Evolutionary conservation across 305 asterid species (phyloP).

Genomic region (Rubia peregrina): DNA sequence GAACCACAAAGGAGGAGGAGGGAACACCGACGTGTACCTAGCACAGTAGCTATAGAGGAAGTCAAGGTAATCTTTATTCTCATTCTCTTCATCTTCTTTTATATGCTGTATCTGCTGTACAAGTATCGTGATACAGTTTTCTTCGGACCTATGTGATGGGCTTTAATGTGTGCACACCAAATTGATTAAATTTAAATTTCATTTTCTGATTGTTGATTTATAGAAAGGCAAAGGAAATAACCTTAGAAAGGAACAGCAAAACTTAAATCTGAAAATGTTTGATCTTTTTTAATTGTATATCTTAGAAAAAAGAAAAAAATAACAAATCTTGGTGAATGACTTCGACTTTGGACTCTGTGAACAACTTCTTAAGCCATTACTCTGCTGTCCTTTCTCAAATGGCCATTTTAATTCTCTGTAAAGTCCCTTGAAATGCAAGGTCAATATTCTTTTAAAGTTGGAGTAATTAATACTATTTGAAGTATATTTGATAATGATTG

Average conservation of each 20-base stretch:
- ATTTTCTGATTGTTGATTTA: background rate
- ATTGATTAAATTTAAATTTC: background rate
- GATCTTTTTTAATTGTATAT: background rate
- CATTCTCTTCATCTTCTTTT: slow-evolving; percentile 1
- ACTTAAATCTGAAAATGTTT: background rate
- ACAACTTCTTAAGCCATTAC: background rate
- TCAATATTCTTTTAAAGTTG: background rate
- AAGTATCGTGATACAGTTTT: background rate
- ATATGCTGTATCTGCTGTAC: background rate
- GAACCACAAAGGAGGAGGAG: slow-evolving; percentile 81
- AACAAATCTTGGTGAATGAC: background rate
- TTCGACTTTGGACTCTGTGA: background rate
- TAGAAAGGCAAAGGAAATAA: background rate
- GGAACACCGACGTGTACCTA: slow-evolving; percentile 99
- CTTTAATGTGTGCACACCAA: background rate
- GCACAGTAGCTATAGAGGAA: slow-evolving; percentile 99
- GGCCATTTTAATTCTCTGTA: background rate
- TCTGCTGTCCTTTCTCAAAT: background rate
- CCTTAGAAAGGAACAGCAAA: background rate
- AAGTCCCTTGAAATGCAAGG: background rate
- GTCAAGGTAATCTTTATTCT: slow-evolving; percentile 62
- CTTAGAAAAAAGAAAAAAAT: background rate
- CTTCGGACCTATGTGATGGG: background rate
- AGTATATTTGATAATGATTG: background rate
- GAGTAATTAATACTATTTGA: background rate